Evolutionary conservation across 495 filamentous ascomycete genomes (phyloP), one percentile per base, ranked within the genome.

Genomic region (Trichoderma erinaceum): DNA sequence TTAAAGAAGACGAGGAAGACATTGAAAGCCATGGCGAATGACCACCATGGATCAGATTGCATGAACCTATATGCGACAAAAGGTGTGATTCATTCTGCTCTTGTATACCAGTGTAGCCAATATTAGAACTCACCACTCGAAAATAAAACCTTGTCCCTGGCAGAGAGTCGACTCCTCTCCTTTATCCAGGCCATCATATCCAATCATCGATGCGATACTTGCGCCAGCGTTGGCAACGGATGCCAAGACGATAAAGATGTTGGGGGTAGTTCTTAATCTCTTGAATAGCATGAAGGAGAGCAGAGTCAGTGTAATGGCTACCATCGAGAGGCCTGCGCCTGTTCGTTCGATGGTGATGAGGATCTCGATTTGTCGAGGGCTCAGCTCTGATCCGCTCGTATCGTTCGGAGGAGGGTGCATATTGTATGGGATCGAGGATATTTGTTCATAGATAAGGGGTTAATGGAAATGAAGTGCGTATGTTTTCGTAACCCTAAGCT

Each of bases 1-100:
- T 84, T 84, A 76, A 95, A 94, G 75, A 96, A 92, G 41, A 90
- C 90, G 67, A 96, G 82, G 74, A 90, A 92, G 67, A 95, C 92
- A 71, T 96, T 96, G 68, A 90, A 81, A 0, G 92, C 91, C 91
- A 96, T 95, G 68, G 88, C 88, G 65, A 92, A 79, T 44, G 83
- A 84, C 85, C 82, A 86, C 78, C 80, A 80, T 2, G 84, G 80
- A 73, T 86, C 84, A 41, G 82, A 82, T 74, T 84, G 83, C 82
- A 86, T 85, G 74, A 85, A 84, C 75, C 84, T 86, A 23, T 10
- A 16, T 16, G 15, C n/a, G 16, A 23, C 8, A 5, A 52, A 52
- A 10, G 8, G 8, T 7, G 48, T 23, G 25, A 21, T 23, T 1
- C 10, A 21, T 52, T 11, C 48, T 25, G 8, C 35, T 5, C n/a